A percentile compares a stretch with the other conserved stretches of the same genome.
Conservation (phyloP, 2,329 filamentous ascomycete species). For the Botryotinia convoluta region DNA sequence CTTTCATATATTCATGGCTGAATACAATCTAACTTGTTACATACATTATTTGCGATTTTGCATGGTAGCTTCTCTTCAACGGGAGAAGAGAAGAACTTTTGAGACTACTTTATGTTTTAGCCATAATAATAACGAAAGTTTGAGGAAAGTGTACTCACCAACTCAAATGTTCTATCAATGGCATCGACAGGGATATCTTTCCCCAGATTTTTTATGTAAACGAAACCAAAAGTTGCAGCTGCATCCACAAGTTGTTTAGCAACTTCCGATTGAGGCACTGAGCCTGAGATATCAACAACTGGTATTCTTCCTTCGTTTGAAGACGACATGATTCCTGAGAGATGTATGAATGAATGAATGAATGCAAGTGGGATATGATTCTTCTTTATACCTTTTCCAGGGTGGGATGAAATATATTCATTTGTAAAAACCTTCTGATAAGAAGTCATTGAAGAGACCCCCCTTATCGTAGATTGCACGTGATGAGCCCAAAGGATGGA, state of each 20-base stretch:
- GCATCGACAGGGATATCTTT: slow-evolving; percentile 63
- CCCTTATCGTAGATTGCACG: not conserved
- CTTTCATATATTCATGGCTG: slow-evolving; percentile 17
- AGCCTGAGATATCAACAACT: slow-evolving; percentile 74
- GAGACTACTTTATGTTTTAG: slow-evolving; percentile 51
- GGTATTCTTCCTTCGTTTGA: slow-evolving; percentile 54
- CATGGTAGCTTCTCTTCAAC: slow-evolving; percentile 70
- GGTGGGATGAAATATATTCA: slow-evolving; percentile 2
- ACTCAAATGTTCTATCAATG: slow-evolving; percentile 68
- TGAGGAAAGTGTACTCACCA: slow-evolving; percentile 61
- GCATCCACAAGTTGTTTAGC: slow-evolving; percentile 74
- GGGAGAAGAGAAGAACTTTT: slow-evolving; percentile 69
- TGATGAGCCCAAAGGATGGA: not conserved
- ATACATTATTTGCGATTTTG: slow-evolving; percentile 63
- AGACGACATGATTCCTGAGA: slow-evolving; percentile 6
- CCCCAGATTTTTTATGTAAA: slow-evolving; percentile 79
- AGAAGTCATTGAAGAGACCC: not conserved
- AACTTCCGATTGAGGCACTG: slow-evolving; percentile 51
- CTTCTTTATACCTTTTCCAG: not conserved
- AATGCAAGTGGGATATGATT: not conserved
- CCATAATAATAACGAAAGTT: not conserved
- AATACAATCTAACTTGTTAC: slow-evolving; percentile 25
- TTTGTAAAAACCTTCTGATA: not conserved
- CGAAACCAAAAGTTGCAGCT: slow-evolving; percentile 79
- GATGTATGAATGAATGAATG: not conserved